Conservation (phyloP, 2,329 filamentous ascomycete species). For the Alternaria gaisen region DNA sequence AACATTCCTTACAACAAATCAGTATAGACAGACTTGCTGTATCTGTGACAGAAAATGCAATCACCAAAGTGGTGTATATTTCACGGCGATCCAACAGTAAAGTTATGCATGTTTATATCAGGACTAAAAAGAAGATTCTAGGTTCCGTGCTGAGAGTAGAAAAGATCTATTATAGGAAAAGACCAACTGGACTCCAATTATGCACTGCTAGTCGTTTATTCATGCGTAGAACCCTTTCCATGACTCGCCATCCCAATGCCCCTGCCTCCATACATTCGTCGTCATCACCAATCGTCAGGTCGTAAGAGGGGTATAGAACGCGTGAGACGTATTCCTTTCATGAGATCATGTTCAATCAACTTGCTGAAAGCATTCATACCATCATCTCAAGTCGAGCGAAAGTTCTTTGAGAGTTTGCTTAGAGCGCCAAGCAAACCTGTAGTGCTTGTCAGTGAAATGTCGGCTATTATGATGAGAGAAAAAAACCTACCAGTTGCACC, state of each 20-base stretch:
- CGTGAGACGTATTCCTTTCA: constrained; percentile 7
- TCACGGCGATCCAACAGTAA: background rate
- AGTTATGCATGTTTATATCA: background rate
- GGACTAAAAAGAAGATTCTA: background rate
- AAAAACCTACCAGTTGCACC: constrained; percentile 81
- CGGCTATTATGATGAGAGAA: too few relatives aligned
- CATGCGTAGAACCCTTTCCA: background rate
- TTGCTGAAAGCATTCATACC: background rate
- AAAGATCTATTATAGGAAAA: constrained; percentile 8
- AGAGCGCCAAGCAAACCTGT: constrained; percentile 44
- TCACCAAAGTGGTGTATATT: background rate
- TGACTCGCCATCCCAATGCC: background rate
- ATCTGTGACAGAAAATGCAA: background rate
- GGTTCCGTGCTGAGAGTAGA: constrained; percentile 5
- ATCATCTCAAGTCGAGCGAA: constrained; percentile 5
- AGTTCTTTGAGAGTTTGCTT: constrained; percentile 39
- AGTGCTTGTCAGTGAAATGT: constrained; percentile 15
- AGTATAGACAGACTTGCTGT: background rate
- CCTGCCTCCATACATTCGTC: background rate
- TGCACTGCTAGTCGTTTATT: constrained; percentile 15
- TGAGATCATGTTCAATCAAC: constrained; percentile 2
- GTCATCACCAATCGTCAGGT: constrained; percentile 6
- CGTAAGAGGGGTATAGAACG: constrained; percentile 12
- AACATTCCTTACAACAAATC: background rate
- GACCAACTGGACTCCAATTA: constrained; percentile 11